Evolutionary conservation across 805 yeast species (phyloP).

Genomic region (Zygoascus tannicola): DNA sequence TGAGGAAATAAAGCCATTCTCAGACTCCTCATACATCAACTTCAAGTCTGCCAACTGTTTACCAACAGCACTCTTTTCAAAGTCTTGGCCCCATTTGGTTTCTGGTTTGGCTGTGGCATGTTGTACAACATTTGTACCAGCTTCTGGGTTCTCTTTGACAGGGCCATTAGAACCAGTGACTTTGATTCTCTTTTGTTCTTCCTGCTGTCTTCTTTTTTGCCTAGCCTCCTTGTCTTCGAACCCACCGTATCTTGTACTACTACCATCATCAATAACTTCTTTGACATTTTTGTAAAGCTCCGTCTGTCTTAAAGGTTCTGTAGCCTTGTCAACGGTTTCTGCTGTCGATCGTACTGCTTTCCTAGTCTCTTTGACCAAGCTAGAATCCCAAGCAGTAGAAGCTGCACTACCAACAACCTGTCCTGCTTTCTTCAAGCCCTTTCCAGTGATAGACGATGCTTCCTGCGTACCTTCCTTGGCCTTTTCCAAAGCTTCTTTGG

Average conservation of each 20-base stretch:
- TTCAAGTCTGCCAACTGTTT: constrained; percentile 50
- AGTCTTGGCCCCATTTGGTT: constrained; percentile 58
- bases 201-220: constrained; percentile 53
- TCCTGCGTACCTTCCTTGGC: constrained; percentile 58
- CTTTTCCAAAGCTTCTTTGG: constrained; percentile 81
- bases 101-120: constrained; percentile 74
- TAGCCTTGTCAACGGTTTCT: constrained; percentile 67
- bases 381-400: constrained; percentile 89
- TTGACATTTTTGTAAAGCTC: constrained; percentile 80
- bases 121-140: constrained; percentile 73
- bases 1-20: constrained; percentile 77
- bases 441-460: constrained; percentile 49
- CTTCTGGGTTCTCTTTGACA: constrained; percentile 55
- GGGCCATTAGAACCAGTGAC: constrained; percentile 55
- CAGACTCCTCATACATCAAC: constrained; percentile 73
- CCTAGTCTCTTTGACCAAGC: constrained; percentile 84
- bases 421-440: constrained; percentile 82
- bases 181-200: constrained; percentile 30
- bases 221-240: constrained; percentile 80
- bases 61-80: constrained; percentile 61
- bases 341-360: constrained; percentile 75
- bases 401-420: constrained; percentile 87
- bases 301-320: constrained; percentile 90
- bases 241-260: constrained; percentile 83
- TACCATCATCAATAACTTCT: constrained; percentile 87